Conservation (phyloP, 371 early-diverging fungal species). For the Mortierella sp. region DNA sequence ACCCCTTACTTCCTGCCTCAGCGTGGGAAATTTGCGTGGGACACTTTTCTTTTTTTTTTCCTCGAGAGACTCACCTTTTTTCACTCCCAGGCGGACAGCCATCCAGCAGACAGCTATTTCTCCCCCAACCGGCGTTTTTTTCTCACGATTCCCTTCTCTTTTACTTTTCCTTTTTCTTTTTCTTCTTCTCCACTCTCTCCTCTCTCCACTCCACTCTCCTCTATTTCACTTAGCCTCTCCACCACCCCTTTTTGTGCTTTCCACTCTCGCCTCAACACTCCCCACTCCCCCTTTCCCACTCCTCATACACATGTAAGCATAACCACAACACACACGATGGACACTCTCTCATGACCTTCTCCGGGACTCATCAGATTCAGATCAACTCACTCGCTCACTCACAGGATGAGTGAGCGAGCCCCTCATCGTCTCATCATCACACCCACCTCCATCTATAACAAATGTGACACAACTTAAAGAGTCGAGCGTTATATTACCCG, state of each 20-base stretch:
- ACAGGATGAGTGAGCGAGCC: background rate
- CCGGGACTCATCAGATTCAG: background rate
- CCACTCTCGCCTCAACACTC: background rate
- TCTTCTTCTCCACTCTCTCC: background rate
- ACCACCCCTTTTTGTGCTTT: background rate
- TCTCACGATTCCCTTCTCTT: constrained; percentile 7
- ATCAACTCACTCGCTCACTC: background rate
- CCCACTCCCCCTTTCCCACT: background rate
- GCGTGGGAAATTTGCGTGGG: constrained; percentile 44
- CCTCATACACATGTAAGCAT: constrained; percentile 14
- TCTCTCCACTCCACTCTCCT: background rate
- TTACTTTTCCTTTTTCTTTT: background rate
- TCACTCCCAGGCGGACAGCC: background rate
- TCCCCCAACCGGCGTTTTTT: background rate
- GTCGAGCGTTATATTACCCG: background rate
- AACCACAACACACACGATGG: background rate
- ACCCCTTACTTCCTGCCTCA: constrained; percentile 25
- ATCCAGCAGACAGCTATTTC: background rate
- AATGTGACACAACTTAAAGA: background rate
- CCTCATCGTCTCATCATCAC: background rate
- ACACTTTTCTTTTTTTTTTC: constrained; percentile 8
- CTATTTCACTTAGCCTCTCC: background rate
- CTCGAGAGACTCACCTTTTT: background rate
- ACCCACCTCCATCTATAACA: background rate
- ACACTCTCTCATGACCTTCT: background rate